Conservation (phyloP, 192 early-diverging fungal genomes). For the Bifiguratus adelaidae region DNA sequence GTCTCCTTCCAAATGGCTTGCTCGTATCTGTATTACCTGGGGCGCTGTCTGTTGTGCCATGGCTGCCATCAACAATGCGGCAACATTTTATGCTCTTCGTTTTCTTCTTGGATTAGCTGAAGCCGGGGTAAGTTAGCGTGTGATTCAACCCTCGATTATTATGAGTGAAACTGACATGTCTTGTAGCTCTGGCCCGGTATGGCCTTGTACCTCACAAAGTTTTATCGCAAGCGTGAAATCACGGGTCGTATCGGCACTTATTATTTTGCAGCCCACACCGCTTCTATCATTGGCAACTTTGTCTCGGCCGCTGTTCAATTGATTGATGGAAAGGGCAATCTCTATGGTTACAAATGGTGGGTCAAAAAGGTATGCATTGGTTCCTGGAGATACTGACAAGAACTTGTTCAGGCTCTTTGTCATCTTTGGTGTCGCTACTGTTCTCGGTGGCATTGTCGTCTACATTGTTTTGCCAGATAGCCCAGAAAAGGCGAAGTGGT, state of each 20-base stretch:
- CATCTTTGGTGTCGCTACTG: not conserved
- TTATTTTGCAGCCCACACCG: not conserved
- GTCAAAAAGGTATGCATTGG: too few relatives aligned
- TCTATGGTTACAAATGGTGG: not conserved
- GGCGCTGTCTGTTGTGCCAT: not conserved
- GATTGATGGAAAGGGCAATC: not conserved
- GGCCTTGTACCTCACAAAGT: not conserved
- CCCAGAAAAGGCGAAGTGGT: not conserved
- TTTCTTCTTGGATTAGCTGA: not conserved
- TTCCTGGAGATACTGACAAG: too few relatives aligned
- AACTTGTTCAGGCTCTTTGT: too few relatives aligned
- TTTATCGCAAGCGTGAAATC: not conserved
- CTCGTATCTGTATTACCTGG: not conserved
- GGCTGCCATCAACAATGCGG: not conserved
- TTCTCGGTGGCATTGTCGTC: not conserved
- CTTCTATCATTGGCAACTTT: not conserved
- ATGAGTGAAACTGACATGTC: too few relatives aligned
- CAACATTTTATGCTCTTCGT: not conserved
- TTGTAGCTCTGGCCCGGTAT: conserved; percentile 2
- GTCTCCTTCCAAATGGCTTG: not conserved
- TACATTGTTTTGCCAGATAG: not conserved
- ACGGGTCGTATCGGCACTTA: not conserved
- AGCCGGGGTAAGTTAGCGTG: too few relatives aligned
- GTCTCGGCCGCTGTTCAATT: not conserved
- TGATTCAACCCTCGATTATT: too few relatives aligned